phyloP scores from a whole-genome alignment of 306 rosid species.

The Sindora glabra region DNA sequence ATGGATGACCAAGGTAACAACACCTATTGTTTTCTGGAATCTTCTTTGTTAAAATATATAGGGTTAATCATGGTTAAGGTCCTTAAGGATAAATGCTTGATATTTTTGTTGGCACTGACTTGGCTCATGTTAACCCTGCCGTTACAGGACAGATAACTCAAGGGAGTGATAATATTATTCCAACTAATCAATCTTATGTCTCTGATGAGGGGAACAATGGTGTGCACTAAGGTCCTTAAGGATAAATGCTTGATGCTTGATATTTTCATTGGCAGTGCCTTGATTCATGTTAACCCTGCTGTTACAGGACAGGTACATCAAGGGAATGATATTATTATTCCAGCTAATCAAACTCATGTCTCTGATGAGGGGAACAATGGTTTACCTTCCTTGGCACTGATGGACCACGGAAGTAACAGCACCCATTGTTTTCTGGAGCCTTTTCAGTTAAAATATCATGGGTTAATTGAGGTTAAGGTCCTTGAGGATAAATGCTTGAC shows the following conservation, averaged over 20 bases:
- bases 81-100: too few species aligned
- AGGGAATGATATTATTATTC: neutral
- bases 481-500: neutral
- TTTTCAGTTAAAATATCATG: neutral
- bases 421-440: neutral
- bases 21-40: neutral
- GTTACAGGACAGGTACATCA: too few species aligned
- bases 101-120: too few species aligned
- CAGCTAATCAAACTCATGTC: neutral
- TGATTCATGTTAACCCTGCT: too few species aligned
- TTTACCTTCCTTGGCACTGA: neutral
- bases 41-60: neutral
- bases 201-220: neutral
- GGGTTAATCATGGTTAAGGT: neutral
- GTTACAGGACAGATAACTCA: too few species aligned
- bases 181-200: neutral
- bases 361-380: neutral
- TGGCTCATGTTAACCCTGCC: too few species aligned
- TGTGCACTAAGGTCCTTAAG: too few species aligned
- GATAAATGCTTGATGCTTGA: too few species aligned
- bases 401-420: conserved; percentile 10
- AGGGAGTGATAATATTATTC: neutral
- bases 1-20: too few species aligned
- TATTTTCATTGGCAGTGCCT: too few species aligned
- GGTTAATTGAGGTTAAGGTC: neutral